Evolutionary conservation across 1,139 yeast species (phyloP).

Genomic region (Kurtzmaniella quercitrusa): DNA sequence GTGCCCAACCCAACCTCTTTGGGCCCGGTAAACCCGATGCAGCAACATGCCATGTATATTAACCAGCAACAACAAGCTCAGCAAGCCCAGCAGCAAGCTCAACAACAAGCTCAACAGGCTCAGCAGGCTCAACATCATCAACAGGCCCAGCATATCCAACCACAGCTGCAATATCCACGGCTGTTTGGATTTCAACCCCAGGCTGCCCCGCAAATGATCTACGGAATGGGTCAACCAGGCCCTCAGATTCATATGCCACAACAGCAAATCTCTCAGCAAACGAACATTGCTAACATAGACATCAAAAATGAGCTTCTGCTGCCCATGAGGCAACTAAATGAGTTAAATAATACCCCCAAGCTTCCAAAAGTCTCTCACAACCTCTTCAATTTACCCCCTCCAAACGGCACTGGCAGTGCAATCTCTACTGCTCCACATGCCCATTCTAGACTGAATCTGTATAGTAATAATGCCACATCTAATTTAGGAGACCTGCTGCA

Average conservation of each 20-base stretch:
- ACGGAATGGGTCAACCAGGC: slow-evolving; percentile 18
- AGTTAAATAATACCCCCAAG: slow-evolving; percentile 28
- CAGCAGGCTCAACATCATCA: background rate
- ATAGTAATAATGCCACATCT: slow-evolving; percentile 14
- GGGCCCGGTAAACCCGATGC: slow-evolving; percentile 17
- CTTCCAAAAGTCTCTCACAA: slow-evolving; percentile 30
- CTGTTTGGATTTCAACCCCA: slow-evolving; percentile 12
- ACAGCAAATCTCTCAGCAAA: slow-evolving; percentile 9
- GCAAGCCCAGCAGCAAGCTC: background rate
- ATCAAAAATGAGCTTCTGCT: slow-evolving; percentile 25
- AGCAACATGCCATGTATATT: slow-evolving; percentile 21
- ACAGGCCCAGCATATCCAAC: slow-evolving; percentile 7
- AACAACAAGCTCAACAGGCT: slow-evolving; percentile 4
- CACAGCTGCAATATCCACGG: slow-evolving; percentile 6
- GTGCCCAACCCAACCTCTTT: slow-evolving; percentile 6
- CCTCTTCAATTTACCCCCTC: slow-evolving; percentile 31
- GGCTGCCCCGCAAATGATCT: slow-evolving; percentile 13
- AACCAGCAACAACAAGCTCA: slow-evolving; percentile 7
- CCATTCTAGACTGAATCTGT: slow-evolving; percentile 29
- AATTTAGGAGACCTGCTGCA: slow-evolving; percentile 7
- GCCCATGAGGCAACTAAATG: slow-evolving; percentile 28
- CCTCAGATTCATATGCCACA: slow-evolving; percentile 18
- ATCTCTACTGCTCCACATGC: slow-evolving; percentile 16
- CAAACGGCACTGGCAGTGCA: slow-evolving; percentile 13
- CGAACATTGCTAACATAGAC: slow-evolving; percentile 11